Percentiles rank a stretch among this genome's conserved stretches.
phyloP scores from a whole-genome alignment of 1,139 yeast species.

The Candida sp. region DNA sequence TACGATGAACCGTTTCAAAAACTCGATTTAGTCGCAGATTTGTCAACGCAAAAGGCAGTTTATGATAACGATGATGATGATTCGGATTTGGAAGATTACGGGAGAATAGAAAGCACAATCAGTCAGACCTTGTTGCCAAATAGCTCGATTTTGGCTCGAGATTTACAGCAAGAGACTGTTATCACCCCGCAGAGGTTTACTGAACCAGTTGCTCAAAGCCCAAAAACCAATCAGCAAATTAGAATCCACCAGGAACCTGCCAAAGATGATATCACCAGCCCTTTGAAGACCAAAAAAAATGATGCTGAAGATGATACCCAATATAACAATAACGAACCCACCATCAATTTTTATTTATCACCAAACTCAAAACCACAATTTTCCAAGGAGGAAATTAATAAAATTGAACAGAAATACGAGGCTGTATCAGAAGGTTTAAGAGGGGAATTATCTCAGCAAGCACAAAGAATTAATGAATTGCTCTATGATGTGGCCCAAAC shows the following conservation, averaged over 20 bases:
- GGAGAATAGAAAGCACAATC: constrained; percentile 15
- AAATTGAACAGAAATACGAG: constrained; percentile 23
- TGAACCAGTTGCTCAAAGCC: constrained; percentile 41
- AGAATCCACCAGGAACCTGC: constrained; percentile 13
- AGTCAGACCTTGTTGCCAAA: constrained; percentile 19
- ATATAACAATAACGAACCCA: constrained; percentile 22
- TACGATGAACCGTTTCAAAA: constrained; percentile 1
- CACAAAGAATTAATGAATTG: not conserved
- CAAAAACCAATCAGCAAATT: constrained; percentile 33
- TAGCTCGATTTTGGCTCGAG: constrained; percentile 5
- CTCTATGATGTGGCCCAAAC: constrained; percentile 9
- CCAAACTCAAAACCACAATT: constrained; percentile 38
- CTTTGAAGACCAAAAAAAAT: constrained; percentile 13
- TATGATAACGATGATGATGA: constrained; percentile 21
- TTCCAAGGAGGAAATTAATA: constrained; percentile 27
- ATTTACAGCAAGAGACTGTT: constrained; percentile 12
- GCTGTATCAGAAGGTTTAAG: constrained; percentile 6
- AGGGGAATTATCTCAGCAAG: constrained; percentile 4
- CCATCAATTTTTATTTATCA: constrained; percentile 29
- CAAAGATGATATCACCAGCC: constrained; percentile 18
- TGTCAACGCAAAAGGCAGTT: constrained; percentile 1
- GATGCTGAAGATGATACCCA: constrained; percentile 6
- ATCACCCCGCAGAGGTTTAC: constrained; percentile 42
- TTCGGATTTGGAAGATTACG: constrained; percentile 21
- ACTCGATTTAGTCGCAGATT: not conserved